Evolutionary conservation across 2,329 filamentous ascomycete genomes (phyloP).

Genomic region (Hymenotorrendiella dingleyae): DNA sequence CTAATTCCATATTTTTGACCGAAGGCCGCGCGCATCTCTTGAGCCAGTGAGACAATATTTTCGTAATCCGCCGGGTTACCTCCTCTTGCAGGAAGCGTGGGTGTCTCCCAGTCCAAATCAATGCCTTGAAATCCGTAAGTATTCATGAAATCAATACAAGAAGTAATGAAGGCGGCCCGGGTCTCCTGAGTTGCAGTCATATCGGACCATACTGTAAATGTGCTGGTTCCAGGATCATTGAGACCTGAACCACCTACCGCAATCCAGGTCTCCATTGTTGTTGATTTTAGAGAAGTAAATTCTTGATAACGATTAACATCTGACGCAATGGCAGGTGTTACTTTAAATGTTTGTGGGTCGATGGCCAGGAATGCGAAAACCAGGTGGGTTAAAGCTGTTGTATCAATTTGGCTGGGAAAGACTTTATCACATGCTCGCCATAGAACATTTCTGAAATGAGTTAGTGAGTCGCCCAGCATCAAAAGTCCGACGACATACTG

Average conservation of each 20-base stretch:
- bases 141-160: conserved; percentile 30
- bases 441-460: conserved; percentile 11
- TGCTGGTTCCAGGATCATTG: conserved; percentile 25
- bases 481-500: too few species aligned
- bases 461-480: too few species aligned
- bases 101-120: conserved; percentile 45
- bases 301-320: conserved; percentile 18
- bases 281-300: conserved; percentile 31
- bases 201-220: conserved; percentile 27
- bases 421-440: conserved; percentile 29
- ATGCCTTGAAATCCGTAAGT: conserved; percentile 36
- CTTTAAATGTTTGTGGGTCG: conserved; percentile 31
- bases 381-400: conserved; percentile 28
- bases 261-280: conserved; percentile 31
- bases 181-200: conserved; percentile 23
- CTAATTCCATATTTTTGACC: conserved; percentile 36
- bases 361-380: conserved; percentile 39
- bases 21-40: conserved; percentile 28
- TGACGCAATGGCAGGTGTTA: conserved; percentile 24
- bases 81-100: conserved; percentile 31
- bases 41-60: conserved; percentile 32
- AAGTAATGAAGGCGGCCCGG: conserved; percentile 34
- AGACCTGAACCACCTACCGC: conserved; percentile 36
- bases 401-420: conserved; percentile 30
- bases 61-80: conserved; percentile 32